Base-by-base conservation (phyloP, 129 eudicot genomes). In the Cynara cardunculus region DNA sequence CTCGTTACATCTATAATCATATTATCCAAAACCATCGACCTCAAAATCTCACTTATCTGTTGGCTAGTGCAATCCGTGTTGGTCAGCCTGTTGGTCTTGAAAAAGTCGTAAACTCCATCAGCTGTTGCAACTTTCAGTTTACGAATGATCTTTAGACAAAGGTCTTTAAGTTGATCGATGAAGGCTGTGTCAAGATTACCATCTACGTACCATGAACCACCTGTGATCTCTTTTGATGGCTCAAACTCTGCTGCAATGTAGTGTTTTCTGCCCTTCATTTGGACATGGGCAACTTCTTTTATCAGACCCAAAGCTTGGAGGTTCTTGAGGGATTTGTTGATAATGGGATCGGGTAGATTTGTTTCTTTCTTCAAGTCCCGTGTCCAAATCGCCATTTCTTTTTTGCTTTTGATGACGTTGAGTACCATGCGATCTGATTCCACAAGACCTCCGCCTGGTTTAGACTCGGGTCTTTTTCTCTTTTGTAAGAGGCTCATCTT, bases 171-270 rank as follows among this genome's bases (percentile, higher is more conserved):
- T 4, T 24, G 26, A 6, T 67, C 76, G 18, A 96, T 91, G 67
- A 86, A 83, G 0, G 64, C 84, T 0, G 65, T 77, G 73, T 96
- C 95, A 6, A 96, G 93, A 25, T 87, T 78, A 21, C 99, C 99
- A 7, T 85, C 85, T 2, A 78, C 83, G 56, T 96, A 96, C 97
- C 97, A 96, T 2, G 86, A 82, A 16, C 99, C 99, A 1, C 98
- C 99, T 0, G 90, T 89, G 27, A 93, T 22, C 80, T 92, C 98
- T 32, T 76, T 82, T 0, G 99, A 88, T 11, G 99, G 93, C 75
- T 96, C 89, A 44, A 86, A 90, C 73, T 91, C 98, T 1, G 79
- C 84, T n/a, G 89, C 97, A 84, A 96, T 87, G 70, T 82, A 89
- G 80, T 85, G 90, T 41, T 89, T 92, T 56, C 82, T 89, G 5